A percentile compares a stretch with the other conserved stretches of the same genome.
These are phyloP conservation scores for Colletotrichum acutatum DNA, from an alignment of 2,329 filamentous ascomycete species.

Conservation along the genomic window DNA sequence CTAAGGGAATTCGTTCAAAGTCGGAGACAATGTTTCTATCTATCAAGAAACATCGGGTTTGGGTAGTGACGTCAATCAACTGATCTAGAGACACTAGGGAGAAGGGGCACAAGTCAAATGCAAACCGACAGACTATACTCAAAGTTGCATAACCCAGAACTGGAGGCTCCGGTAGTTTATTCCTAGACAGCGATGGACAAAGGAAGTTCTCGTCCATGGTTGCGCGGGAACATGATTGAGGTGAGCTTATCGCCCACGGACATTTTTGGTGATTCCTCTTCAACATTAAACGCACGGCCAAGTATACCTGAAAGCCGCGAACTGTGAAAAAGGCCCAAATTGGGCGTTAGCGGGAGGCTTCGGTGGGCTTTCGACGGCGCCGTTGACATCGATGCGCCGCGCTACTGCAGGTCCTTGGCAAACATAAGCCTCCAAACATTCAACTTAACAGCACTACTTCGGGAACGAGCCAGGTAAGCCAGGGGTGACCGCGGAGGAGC, in stretches of 20 bases:
- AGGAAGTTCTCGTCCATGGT: slow-evolving; percentile 8
- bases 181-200: background rate
- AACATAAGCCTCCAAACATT: background rate
- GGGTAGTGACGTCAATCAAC: background rate
- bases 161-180: background rate
- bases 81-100: background rate
- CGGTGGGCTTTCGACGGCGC: slow-evolving; percentile 13
- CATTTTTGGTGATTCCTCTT: background rate
- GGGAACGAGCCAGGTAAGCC: background rate
- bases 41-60: background rate
- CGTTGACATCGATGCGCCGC: slow-evolving; percentile 20
- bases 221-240: slow-evolving; percentile 21
- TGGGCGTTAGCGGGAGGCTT: slow-evolving; percentile 28
- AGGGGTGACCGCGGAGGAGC: background rate
- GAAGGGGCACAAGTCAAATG: background rate
- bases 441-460: background rate
- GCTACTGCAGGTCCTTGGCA: slow-evolving; percentile 15
- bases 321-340: background rate
- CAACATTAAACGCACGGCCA: background rate
- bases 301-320: background rate
- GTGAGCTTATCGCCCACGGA: slow-evolving; percentile 16
- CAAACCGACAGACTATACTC: background rate
- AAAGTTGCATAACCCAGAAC: background rate
- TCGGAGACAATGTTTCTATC: background rate
- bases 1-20: background rate